A percentile compares a stretch with the other conserved stretches of the same genome.
Evolutionary conservation across 345 rosid species (phyloP).

Genomic region (Ceriops tagal): DNA sequence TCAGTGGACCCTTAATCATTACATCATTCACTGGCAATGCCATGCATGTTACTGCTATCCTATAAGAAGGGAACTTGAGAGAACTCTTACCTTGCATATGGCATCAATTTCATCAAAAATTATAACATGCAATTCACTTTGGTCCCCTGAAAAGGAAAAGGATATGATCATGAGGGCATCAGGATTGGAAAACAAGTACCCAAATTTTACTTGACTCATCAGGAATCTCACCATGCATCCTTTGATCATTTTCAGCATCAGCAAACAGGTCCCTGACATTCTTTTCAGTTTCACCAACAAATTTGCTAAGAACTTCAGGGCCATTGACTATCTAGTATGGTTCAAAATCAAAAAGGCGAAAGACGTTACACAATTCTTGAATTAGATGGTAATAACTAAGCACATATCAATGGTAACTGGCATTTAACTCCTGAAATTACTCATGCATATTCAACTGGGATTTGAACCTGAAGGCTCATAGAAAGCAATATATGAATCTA

Average conservation of each 20-base stretch:
- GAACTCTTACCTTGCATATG: conserved; percentile 80
- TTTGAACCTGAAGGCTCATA: neutral
- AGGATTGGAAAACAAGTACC: conserved; percentile 1
- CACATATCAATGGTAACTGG: neutral
- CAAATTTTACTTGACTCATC: neutral
- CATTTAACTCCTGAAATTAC: neutral
- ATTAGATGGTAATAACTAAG: neutral
- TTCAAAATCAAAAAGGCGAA: conserved; percentile 22
- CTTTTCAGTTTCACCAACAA: conserved; percentile 98
- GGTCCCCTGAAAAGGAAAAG: conserved; percentile 65
- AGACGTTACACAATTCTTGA: neutral
- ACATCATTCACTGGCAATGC: too few relatives aligned
- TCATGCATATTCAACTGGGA: neutral
- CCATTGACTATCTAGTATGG: conserved; percentile 79
- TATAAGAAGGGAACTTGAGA: neutral
- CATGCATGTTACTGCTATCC: neutral
- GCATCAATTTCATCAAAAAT: conserved; percentile 99
- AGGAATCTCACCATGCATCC: conserved; percentile 55
- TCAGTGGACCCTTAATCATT: too few relatives aligned
- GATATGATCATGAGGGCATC: conserved; percentile 7
- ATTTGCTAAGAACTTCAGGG: conserved; percentile 97
- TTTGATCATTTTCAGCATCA: conserved; percentile 97
- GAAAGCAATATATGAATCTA: neutral
- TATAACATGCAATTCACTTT: conserved; percentile 94
- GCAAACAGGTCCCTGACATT: conserved; percentile 91